Conservation (phyloP, 208 protist genomes). For the Trypanosoma rangeli region DNA sequence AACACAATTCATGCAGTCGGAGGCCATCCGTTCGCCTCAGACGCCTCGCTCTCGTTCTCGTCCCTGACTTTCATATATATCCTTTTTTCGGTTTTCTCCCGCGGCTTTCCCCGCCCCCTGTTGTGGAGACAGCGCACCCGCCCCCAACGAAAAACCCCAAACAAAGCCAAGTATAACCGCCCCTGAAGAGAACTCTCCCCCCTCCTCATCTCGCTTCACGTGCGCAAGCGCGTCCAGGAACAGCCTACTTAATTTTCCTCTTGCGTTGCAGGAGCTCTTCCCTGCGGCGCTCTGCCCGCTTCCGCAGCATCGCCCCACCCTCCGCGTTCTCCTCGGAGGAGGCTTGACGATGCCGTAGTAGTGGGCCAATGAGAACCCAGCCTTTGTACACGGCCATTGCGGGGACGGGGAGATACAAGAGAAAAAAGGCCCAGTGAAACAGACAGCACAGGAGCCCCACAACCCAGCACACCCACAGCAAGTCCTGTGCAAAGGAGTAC, state of each 20-base stretch:
- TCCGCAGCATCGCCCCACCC: constrained; percentile 26
- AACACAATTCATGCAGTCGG: not conserved
- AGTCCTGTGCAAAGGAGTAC: constrained; percentile 83
- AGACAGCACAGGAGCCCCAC: constrained; percentile 74
- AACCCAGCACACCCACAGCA: constrained; percentile 89
- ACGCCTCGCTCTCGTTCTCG: not conserved
- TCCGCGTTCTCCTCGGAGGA: constrained; percentile 18
- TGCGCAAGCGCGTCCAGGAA: not conserved
- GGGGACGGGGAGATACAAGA: constrained; percentile 89
- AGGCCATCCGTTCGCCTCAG: not conserved
- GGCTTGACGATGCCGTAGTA: constrained; percentile 29
- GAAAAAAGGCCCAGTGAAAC: constrained; percentile 64
- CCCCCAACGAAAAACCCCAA: not conserved
- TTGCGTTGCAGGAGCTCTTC: constrained; percentile 70
- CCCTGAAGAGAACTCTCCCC: not conserved
- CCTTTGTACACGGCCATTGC: constrained; percentile 69
- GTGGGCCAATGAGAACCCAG: constrained; percentile 43
- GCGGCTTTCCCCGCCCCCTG: not conserved
- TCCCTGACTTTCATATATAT: not conserved
- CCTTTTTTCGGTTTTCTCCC: not conserved
- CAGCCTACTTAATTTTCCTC: constrained; percentile 12
- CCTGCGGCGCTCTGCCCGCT: constrained; percentile 61
- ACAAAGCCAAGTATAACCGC: not conserved
- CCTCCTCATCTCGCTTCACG: not conserved
- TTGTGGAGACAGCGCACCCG: not conserved